These are phyloP conservation scores for Paraphoma sp. DNA, from an alignment of 2,329 filamentous ascomycete species.

Conservation along the genomic window DNA sequence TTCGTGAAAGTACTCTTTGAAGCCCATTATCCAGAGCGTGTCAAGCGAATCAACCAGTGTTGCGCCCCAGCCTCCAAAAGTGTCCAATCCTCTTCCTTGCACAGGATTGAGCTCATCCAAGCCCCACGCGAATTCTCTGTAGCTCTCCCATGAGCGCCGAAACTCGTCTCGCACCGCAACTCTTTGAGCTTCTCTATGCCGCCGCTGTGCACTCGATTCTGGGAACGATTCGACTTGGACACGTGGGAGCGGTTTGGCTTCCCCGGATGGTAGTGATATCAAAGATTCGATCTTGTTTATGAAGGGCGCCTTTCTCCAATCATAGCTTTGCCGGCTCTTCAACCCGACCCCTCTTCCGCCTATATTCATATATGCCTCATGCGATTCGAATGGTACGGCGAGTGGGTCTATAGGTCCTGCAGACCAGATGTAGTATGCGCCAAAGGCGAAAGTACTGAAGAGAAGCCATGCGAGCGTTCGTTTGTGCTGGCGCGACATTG, in stretches of 20 bases:
- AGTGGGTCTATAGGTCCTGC: slow-evolving; percentile 35
- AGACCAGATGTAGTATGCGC: slow-evolving; percentile 36
- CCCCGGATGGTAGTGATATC: slow-evolving; percentile 46
- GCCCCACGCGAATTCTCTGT: slow-evolving; percentile 54
- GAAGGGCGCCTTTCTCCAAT: slow-evolving; percentile 52
- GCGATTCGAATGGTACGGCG: slow-evolving; percentile 35
- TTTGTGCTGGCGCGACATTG: slow-evolving; percentile 41
- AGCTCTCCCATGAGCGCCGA: slow-evolving; percentile 52
- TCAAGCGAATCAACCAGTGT: slow-evolving; percentile 56
- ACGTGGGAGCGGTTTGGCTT: slow-evolving; percentile 46
- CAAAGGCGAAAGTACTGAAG: slow-evolving; percentile 28
- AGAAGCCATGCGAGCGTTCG: slow-evolving; percentile 35
- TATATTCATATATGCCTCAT: slow-evolving; percentile 43
- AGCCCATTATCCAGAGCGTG: slow-evolving; percentile 57
- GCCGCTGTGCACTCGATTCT: slow-evolving; percentile 39
- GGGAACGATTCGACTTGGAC: slow-evolving; percentile 50
- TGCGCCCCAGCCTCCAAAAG: slow-evolving; percentile 58
- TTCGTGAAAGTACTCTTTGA: slow-evolving; percentile 56
- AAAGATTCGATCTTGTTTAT: slow-evolving; percentile 46
- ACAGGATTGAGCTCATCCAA: slow-evolving; percentile 56
- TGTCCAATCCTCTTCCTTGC: slow-evolving; percentile 45
- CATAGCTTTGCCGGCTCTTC: slow-evolving; percentile 36
- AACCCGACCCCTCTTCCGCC: slow-evolving; percentile 17
- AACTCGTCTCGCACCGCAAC: slow-evolving; percentile 52
- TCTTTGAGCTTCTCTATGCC: slow-evolving; percentile 39